Conservation (phyloP, 2,329 filamentous ascomycete genomes). For the Chaetomiaceae sp. region DNA sequence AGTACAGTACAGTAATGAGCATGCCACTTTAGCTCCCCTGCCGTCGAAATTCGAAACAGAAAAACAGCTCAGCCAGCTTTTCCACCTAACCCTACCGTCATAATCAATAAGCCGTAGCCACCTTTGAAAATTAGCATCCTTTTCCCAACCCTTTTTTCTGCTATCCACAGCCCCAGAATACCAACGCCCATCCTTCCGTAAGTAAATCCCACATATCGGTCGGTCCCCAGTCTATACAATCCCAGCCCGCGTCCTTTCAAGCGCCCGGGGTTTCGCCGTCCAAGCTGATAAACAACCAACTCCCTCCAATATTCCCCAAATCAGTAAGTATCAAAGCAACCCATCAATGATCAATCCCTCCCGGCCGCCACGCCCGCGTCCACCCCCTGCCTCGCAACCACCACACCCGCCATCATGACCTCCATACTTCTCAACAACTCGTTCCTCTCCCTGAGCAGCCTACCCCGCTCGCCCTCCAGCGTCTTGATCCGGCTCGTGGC, state of each 20-base stretch:
- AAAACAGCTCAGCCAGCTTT: too few species aligned
- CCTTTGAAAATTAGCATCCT: not conserved
- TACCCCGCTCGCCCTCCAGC: conserved; percentile 31
- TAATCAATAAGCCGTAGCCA: too few species aligned
- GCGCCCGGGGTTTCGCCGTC: too few species aligned
- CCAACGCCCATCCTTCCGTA: not conserved
- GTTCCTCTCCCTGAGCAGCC: conserved; percentile 30
- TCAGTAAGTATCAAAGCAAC: too few species aligned
- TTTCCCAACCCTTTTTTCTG: not conserved
- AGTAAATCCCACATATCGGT: not conserved
- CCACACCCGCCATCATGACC: conserved; percentile 19
- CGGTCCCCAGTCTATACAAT: too few species aligned
- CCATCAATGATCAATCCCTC: not conserved
- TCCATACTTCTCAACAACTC: conserved; percentile 26
- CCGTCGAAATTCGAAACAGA: too few species aligned
- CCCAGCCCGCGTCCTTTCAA: too few species aligned
- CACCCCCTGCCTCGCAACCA: not conserved
- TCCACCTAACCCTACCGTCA: too few species aligned
- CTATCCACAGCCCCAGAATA: not conserved
- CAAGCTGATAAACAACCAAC: too few species aligned
- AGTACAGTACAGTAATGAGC: too few species aligned
- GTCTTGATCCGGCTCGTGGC: conserved; percentile 33
- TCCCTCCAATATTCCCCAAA: too few species aligned
- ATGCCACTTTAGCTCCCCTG: too few species aligned
- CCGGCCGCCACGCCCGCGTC: not conserved